A percentile compares a stretch with the other conserved stretches of the same genome.
Conservation (phyloP, 257 asterid genomes). For the Henckelia pumila region DNA sequence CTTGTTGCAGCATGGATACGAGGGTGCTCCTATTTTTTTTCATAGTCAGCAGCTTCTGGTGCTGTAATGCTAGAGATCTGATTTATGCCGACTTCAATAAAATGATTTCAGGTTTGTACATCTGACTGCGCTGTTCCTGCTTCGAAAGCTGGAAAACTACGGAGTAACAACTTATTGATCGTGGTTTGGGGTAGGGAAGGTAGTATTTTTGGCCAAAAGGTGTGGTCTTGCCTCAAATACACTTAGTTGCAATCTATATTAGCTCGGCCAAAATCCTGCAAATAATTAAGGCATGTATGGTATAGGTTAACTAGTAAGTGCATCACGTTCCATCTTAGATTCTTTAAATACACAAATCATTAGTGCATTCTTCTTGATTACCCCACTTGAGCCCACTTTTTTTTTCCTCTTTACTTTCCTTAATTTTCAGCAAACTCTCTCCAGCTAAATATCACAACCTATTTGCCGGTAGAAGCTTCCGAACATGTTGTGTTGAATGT, state of each 20-base stretch:
- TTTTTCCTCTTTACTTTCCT: background rate
- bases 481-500: slow-evolving; percentile 4
- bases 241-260: slow-evolving; percentile 1
- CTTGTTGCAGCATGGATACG: slow-evolving; percentile 64
- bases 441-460: background rate
- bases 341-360: slow-evolving; percentile 1
- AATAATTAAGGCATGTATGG: slow-evolving; percentile 5
- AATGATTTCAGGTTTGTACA: slow-evolving; percentile 38
- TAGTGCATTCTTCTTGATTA: background rate
- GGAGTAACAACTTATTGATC: background rate
- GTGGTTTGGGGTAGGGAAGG: slow-evolving; percentile 9
- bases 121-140: background rate
- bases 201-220: slow-evolving; percentile 6
- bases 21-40: slow-evolving; percentile 51
- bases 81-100: slow-evolving; percentile 19
- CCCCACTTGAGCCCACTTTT: background rate
- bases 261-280: slow-evolving; percentile 11
- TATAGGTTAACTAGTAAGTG: background rate
- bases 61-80: slow-evolving; percentile 63
- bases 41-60: slow-evolving; percentile 46
- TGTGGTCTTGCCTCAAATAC: background rate
- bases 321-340: background rate
- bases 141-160: slow-evolving; percentile 1
- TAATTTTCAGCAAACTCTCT: background rate
- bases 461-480: background rate